phyloP scores from a whole-genome alignment of 192 early-diverging fungal genomes.

The Linderina pennispora region DNA sequence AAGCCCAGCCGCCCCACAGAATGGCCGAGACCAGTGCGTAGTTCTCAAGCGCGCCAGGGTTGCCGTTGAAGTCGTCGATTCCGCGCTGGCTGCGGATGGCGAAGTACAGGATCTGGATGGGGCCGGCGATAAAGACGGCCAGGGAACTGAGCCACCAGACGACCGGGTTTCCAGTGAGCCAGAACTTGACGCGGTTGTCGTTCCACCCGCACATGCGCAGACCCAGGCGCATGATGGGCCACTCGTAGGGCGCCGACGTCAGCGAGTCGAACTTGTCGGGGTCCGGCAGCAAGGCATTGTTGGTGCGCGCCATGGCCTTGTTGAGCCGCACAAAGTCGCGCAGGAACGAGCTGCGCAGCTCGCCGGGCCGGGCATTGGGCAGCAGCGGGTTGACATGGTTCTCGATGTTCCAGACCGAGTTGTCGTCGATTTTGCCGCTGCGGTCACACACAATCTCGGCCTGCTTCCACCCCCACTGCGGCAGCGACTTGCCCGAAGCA shows the following conservation, averaged over 20 bases:
- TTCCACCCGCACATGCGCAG: conserved; percentile 94
- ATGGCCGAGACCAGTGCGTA: conserved; percentile 69
- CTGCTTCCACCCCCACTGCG: conserved; percentile 97
- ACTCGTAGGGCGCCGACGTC: conserved; percentile 74
- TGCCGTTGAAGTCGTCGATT: conserved; percentile 7
- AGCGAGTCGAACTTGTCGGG: conserved; percentile 84
- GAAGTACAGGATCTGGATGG: conserved; percentile 44
- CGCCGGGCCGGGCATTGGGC: conserved; percentile 55
- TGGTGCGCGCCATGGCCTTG: conserved; percentile 92
- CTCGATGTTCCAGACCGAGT: conserved; percentile 93
- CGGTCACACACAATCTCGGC: conserved; percentile 86
- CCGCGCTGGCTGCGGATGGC: conserved; percentile 58
- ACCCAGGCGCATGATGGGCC: conserved; percentile 83
- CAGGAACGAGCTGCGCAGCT: conserved; percentile 71
- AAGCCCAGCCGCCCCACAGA: conserved; percentile 79
- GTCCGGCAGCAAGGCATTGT: conserved; percentile 92
- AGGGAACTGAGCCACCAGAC: conserved; percentile 80
- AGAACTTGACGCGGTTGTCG: conserved; percentile 80
- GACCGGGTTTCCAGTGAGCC: conserved; percentile 87
- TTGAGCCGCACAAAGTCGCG: conserved; percentile 86
- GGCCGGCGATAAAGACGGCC: conserved; percentile 35
- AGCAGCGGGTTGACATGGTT: conserved; percentile 72
- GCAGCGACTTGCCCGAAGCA: conserved; percentile 67
- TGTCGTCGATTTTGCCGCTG: conserved; percentile 51
- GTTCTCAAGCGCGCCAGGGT: conserved; percentile 55